These are phyloP conservation scores for Colletotrichum acutatum DNA, from an alignment of 2,329 filamentous ascomycete species.

Conservation along the genomic window DNA sequence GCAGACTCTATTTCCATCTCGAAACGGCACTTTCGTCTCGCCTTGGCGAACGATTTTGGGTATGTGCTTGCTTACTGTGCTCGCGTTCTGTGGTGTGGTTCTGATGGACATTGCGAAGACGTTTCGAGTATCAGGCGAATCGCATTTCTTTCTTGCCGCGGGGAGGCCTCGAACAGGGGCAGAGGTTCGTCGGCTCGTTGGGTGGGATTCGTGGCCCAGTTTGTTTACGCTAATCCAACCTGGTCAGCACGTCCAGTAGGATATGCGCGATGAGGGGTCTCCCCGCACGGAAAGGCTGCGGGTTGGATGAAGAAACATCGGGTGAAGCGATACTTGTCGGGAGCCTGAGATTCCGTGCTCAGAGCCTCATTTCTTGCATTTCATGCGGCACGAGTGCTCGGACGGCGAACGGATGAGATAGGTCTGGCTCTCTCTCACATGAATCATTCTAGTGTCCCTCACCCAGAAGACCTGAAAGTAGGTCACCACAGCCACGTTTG, in stretches of 20 bases:
- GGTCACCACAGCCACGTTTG: background rate
- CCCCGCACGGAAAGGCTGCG: background rate
- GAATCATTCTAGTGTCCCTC: background rate
- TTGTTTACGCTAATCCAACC: background rate
- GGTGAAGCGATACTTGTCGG: constrained; percentile 32
- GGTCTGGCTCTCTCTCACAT: background rate
- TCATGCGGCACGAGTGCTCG: background rate
- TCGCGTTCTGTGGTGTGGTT: background rate
- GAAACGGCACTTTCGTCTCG: constrained; percentile 5
- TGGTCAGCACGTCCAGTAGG: background rate
- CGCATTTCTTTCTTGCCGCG: constrained; percentile 4
- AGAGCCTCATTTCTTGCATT: constrained; percentile 8
- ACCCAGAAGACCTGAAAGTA: background rate
- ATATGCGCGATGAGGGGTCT: background rate
- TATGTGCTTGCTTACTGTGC: background rate
- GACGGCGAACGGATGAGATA: background rate
- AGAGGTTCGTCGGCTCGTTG: background rate
- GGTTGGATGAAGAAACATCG: constrained; percentile 2
- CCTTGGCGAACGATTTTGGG: background rate
- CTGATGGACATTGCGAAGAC: background rate
- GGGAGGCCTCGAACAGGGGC: background rate
- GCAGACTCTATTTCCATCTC: background rate
- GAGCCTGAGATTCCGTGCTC: constrained; percentile 13
- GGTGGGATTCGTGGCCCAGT: background rate
- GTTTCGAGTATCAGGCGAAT: constrained; percentile 22